Conservation (phyloP, 2,329 filamentous ascomycete species). For the Polychaeton citri region DNA sequence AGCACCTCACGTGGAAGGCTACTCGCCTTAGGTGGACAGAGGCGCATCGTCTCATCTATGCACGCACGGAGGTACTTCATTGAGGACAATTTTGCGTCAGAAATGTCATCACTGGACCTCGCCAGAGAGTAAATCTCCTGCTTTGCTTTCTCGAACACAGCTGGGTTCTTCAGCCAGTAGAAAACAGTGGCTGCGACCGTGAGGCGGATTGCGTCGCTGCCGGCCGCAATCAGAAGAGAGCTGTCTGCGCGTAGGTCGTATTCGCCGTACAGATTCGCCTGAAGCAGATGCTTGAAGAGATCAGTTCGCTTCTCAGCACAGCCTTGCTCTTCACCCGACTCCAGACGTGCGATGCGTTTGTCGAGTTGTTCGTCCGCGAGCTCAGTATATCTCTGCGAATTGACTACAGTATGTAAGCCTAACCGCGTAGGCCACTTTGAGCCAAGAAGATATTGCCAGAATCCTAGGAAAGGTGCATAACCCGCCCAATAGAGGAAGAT, state of each 20-base stretch:
- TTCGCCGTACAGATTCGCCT: conserved; percentile 5
- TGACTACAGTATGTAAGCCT: too few relatives aligned
- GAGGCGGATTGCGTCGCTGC: conserved; percentile 30
- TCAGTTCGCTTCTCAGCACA: conserved; percentile 8
- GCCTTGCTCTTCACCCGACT: conserved; percentile 12
- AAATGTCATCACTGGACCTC: conserved; percentile 15
- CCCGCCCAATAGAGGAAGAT: conserved; percentile 11
- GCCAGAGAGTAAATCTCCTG: conserved; percentile 25
- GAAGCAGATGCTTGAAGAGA: conserved; percentile 12
- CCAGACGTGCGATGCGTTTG: too few relatives aligned
- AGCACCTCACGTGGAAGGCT: conserved; percentile 18
- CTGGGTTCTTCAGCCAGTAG: conserved; percentile 29
- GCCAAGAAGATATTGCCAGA: conserved; percentile 15
- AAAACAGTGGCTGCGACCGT: conserved; percentile 29
- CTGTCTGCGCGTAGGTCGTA: conserved; percentile 36
- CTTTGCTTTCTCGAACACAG: conserved; percentile 17
- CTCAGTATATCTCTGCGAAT: too few relatives aligned
- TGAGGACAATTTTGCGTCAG: conserved; percentile 19
- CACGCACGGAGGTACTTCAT: conserved; percentile 30
- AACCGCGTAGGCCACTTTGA: conserved; percentile 15
- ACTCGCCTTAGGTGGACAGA: conserved; percentile 27
- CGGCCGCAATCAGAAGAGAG: conserved; percentile 37
- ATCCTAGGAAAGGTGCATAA: conserved; percentile 12
- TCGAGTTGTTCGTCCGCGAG: too few relatives aligned
- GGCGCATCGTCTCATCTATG: conserved; percentile 32